These are phyloP conservation scores for Lipomyces lipofer DNA, from an alignment of 805 yeast species.

Conservation along the genomic window DNA sequence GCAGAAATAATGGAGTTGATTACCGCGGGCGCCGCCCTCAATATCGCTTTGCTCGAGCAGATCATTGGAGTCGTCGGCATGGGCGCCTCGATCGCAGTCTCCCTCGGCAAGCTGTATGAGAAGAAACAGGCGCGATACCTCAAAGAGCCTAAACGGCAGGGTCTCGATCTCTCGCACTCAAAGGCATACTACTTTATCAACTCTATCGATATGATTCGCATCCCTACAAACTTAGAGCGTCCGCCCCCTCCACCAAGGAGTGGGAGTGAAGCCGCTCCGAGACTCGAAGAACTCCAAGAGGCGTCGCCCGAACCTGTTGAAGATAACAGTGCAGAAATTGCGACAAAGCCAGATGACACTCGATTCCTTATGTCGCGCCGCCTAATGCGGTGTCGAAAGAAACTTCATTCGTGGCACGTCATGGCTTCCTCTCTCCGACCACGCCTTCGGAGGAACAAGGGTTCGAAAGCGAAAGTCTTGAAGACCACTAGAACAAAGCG, in stretches of 20 bases:
- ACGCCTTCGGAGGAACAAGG: background rate
- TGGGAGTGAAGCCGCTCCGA: background rate
- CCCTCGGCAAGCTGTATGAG: slow-evolving; percentile 4
- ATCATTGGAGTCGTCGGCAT: slow-evolving; percentile 14
- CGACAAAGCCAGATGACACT: slow-evolving; percentile 6
- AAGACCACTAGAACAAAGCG: too few species aligned
- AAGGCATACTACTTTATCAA: slow-evolving; percentile 19
- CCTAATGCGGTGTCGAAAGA: slow-evolving; percentile 2
- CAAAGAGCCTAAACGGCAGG: slow-evolving; percentile 14
- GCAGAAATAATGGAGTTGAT: background rate
- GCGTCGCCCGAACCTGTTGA: background rate
- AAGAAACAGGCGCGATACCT: slow-evolving; percentile 3
- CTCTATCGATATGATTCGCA: slow-evolving; percentile 16
- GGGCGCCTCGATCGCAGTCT: slow-evolving; percentile 14
- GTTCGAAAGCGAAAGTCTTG: too few species aligned
- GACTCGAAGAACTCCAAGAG: background rate
- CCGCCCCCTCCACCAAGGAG: too few species aligned
- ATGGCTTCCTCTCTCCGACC: background rate
- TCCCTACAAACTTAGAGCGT: slow-evolving; percentile 21
- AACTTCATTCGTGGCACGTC: background rate
- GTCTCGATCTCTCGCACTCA: slow-evolving; percentile 9
- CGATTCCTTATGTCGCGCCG: slow-evolving; percentile 9
- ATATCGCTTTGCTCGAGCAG: slow-evolving; percentile 13
- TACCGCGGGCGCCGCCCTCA: background rate
- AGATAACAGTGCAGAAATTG: background rate